Conservation (phyloP, 805 yeast species). For the Vanderwaltozyma verrucispora region DNA sequence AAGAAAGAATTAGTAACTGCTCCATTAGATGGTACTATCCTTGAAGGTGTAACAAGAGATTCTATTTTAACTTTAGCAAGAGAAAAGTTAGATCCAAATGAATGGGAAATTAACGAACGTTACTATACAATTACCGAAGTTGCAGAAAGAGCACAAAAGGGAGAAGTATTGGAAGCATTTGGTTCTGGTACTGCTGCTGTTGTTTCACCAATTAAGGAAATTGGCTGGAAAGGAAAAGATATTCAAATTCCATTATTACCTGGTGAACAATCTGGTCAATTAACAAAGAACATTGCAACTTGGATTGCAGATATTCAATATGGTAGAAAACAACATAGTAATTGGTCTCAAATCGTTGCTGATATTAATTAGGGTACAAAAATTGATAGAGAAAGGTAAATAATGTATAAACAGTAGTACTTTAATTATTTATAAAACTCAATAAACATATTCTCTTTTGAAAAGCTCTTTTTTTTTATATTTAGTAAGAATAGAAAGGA, state of each 20-base stretch:
- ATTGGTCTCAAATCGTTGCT: slow-evolving; percentile 34
- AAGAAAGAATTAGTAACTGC: slow-evolving; percentile 89
- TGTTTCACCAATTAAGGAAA: slow-evolving; percentile 82
- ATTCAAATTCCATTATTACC: slow-evolving; percentile 68
- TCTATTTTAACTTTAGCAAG: slow-evolving; percentile 70
- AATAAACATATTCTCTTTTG: too few species aligned
- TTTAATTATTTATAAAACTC: too few species aligned
- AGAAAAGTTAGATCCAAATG: slow-evolving; percentile 55
- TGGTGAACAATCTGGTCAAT: slow-evolving; percentile 67
- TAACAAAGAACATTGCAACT: slow-evolving; percentile 63
- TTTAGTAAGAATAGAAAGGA: too few species aligned
- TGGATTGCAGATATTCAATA: slow-evolving; percentile 90
- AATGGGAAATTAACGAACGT: slow-evolving; percentile 81
- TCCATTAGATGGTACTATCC: slow-evolving; percentile 91
- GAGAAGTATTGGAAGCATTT: slow-evolving; percentile 84
- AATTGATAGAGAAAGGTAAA: background rate
- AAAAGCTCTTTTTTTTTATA: too few species aligned
- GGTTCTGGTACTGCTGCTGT: slow-evolving; percentile 99
- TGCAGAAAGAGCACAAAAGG: slow-evolving; percentile 60
- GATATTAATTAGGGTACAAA: slow-evolving; percentile 5
- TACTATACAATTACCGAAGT: slow-evolving; percentile 74
- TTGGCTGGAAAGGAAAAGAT: slow-evolving; percentile 63
- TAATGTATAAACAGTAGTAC: too few species aligned
- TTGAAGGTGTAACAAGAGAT: slow-evolving; percentile 94
- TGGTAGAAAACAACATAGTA: slow-evolving; percentile 60